These are phyloP conservation scores for Debaryomyces psychrophilus DNA, from an alignment of 1,139 yeast species.

Conservation along the genomic window DNA sequence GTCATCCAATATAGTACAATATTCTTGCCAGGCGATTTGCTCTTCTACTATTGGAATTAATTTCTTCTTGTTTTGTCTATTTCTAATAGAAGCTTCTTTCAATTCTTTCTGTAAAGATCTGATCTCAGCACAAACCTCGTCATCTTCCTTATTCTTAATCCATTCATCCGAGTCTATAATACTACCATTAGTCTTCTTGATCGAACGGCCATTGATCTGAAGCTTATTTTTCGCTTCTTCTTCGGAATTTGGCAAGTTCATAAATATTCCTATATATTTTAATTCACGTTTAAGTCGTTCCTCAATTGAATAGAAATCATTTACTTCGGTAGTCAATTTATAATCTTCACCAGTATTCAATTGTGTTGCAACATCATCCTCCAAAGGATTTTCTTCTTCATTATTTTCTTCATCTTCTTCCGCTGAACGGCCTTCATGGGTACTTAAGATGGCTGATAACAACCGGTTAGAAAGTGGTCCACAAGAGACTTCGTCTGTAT, in stretches of 20 bases:
- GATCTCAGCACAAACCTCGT: slow-evolving; percentile 87
- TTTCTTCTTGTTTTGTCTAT: slow-evolving; percentile 66
- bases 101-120: slow-evolving; percentile 73
- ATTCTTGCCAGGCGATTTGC: slow-evolving; percentile 95
- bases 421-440: slow-evolving; percentile 42
- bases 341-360: slow-evolving; percentile 40
- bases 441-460: slow-evolving; percentile 73
- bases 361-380: slow-evolving; percentile 47
- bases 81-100: slow-evolving; percentile 60
- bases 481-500: slow-evolving; percentile 76
- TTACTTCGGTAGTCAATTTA: slow-evolving; percentile 36
- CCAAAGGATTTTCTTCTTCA: slow-evolving; percentile 18
- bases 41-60: slow-evolving; percentile 81
- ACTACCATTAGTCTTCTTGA: slow-evolving; percentile 26
- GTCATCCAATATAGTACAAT: slow-evolving; percentile 84
- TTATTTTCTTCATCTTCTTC: slow-evolving; percentile 31
- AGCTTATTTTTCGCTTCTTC: slow-evolving; percentile 26
- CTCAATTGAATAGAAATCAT: slow-evolving; percentile 79
- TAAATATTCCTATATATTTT: slow-evolving; percentile 87
- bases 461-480: slow-evolving; percentile 92
- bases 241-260: slow-evolving; percentile 51
- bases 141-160: slow-evolving; percentile 86
- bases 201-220: slow-evolving; percentile 26
- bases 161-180: slow-evolving; percentile 71
- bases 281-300: slow-evolving; percentile 86